phyloP scores from a whole-genome alignment of 345 rosid genomes.

The Eutrema yunnanense region DNA sequence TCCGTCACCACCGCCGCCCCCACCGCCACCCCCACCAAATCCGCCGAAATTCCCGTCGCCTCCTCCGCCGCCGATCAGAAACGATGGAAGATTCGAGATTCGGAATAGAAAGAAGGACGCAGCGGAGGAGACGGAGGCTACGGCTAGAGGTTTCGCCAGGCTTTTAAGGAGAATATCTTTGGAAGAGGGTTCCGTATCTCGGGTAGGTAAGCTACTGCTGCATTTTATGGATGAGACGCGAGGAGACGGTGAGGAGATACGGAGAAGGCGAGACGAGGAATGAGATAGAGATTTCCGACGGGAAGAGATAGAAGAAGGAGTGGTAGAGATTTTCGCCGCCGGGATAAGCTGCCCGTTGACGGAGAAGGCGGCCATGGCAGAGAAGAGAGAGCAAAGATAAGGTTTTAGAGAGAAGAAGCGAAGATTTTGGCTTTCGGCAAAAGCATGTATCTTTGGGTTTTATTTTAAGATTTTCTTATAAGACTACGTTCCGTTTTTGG shows the following conservation, averaged over 20 bases:
- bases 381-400: constrained; percentile 19
- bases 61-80: constrained; percentile 28
- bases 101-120: constrained; percentile 49
- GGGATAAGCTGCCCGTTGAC: constrained; percentile 34
- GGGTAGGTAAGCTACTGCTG: constrained; percentile 18
- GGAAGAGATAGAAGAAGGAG: neutral
- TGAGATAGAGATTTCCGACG: constrained; percentile 16
- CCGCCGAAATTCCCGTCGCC: constrained; percentile 44
- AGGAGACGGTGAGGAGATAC: constrained; percentile 18
- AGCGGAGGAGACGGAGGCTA: constrained; percentile 45
- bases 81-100: constrained; percentile 31
- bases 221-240: constrained; percentile 34
- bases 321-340: constrained; percentile 22
- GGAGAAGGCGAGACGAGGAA: constrained; percentile 25
- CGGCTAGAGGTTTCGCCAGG: constrained; percentile 37
- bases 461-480: neutral
- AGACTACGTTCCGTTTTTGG: neutral
- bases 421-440: constrained; percentile 16
- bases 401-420: constrained; percentile 24
- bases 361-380: constrained; percentile 43
- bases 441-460: constrained; percentile 13
- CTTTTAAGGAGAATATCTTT: constrained; percentile 30
- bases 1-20: constrained; percentile 45
- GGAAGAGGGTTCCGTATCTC: neutral
- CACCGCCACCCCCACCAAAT: constrained; percentile 49